Base-by-base conservation (phyloP, 352 stramenopile genomes). In the Elongisporangium anandrum region DNA sequence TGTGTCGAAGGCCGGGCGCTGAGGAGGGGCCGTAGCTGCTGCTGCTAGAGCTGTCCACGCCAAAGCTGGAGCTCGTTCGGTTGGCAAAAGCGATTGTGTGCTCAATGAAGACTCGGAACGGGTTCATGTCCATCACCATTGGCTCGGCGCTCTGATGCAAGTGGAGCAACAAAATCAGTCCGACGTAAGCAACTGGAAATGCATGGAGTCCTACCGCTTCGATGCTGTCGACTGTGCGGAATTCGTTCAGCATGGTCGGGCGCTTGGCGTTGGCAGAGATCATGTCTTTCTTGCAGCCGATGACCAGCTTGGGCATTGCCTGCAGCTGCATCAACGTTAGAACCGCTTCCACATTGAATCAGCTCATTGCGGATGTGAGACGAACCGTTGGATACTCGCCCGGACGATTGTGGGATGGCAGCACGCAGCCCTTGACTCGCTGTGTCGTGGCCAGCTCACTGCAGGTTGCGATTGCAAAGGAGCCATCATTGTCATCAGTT, bases 281-380 rank as follows among this genome's bases (percentile, higher is more conserved):
- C 1, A 76, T 61, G 57, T 95, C 86, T 39, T 73, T 77, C 65
- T 95, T 95, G 67, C 83, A 94, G 48, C 84, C 86, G n/a, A 95
- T 57, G 22, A 95, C 68, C 6, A 95, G 72, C 61, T 90, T 91
- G 10, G 86, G 86, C 51, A 95, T 60, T 2, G 54, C 50, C 3
- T 69, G 48, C 4, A 88, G 63, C 71, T 85, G 54, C 29, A 54
- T 1, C n/a, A 21, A n/a, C 20, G 41, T 4, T 2, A 50, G 12
- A 20, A 21, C 49, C 17, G 22, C 1, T 56, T 58, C 3, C 45
- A 47, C n/a, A 22, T 17, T n/a, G 19, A 15, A 3, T 47, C 9
- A 15, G 16, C 5, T 17, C 13, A 26, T 23, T 38, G 26, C 3
- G 34, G 34, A 45, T 4, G 13, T 6, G 34, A 45, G 5, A 45